phyloP scores from a whole-genome alignment of 2,329 filamentous ascomycete species.

The Zymoseptoria pseudotritici region DNA sequence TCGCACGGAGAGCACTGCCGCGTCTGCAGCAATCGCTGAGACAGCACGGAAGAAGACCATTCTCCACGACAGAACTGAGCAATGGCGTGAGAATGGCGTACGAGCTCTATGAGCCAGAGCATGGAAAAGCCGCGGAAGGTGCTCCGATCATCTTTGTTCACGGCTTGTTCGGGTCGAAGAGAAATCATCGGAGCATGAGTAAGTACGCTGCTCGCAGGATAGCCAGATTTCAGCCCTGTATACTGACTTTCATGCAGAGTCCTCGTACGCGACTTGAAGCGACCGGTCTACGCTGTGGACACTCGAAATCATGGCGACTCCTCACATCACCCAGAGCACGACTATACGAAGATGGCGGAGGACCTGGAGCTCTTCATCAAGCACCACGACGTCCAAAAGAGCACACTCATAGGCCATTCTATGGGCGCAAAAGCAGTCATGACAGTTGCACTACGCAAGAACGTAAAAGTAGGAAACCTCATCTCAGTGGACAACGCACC shows the following conservation, averaged over 20 bases:
- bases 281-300: slow-evolving; percentile 78
- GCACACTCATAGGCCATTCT: slow-evolving; percentile 83
- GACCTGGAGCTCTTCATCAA: slow-evolving; percentile 75
- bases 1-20: slow-evolving; percentile 12
- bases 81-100: slow-evolving; percentile 47
- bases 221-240: neutral
- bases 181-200: slow-evolving; percentile 90
- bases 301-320: slow-evolving; percentile 90
- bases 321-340: slow-evolving; percentile 66
- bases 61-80: slow-evolving; percentile 24
- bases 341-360: slow-evolving; percentile 73
- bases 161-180: slow-evolving; percentile 89
- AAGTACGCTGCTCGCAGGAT: slow-evolving; percentile 54
- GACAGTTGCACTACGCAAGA: slow-evolving; percentile 68
- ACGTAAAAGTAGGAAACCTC: slow-evolving; percentile 60
- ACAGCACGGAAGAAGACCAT: slow-evolving; percentile 14
- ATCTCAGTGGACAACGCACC: slow-evolving; percentile 90
- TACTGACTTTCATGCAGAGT: slow-evolving; percentile 46
- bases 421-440: slow-evolving; percentile 97
- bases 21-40: slow-evolving; percentile 16
- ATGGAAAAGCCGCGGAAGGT: slow-evolving; percentile 27
- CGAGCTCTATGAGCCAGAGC: slow-evolving; percentile 56
- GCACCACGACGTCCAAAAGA: slow-evolving; percentile 59
- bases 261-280: slow-evolving; percentile 70
- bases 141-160: slow-evolving; percentile 80